Evolutionary conservation across 1,139 yeast genomes (phyloP).

Genomic region (Magnusiomyces magnusii): DNA sequence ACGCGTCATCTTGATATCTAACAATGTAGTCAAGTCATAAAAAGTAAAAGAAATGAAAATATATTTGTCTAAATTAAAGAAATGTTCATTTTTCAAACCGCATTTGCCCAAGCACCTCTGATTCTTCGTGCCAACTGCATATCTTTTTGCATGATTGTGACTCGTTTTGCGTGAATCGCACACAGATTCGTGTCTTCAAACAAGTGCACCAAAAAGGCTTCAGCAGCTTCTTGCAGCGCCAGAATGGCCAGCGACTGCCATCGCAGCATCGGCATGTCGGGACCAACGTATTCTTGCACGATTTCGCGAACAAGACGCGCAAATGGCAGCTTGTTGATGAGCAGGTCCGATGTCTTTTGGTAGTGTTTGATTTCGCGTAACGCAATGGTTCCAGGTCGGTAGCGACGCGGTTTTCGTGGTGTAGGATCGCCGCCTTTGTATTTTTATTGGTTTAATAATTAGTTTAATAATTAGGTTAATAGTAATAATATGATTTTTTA

Average conservation of each 20-base stretch:
- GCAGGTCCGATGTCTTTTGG: slow-evolving; percentile 69
- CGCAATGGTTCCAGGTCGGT: slow-evolving; percentile 68
- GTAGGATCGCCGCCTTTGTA: neutral
- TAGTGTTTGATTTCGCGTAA: slow-evolving; percentile 69
- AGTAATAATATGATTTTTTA: no score
- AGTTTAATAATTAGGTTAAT: no score
- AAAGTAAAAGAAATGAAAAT: slow-evolving; percentile 89
- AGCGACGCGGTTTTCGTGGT: slow-evolving; percentile 40
- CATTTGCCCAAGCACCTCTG: slow-evolving; percentile 55
- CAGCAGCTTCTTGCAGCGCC: slow-evolving; percentile 91
- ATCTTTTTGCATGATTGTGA: slow-evolving; percentile 91
- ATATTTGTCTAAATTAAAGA: slow-evolving; percentile 91
- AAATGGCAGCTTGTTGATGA: slow-evolving; percentile 83
- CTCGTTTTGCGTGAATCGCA: slow-evolving; percentile 90
- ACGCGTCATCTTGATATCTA: no score
- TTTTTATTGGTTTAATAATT: neutral
- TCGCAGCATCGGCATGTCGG: slow-evolving; percentile 50
- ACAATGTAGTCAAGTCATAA: no score
- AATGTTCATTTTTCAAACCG: no score
- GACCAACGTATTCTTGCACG: slow-evolving; percentile 51
- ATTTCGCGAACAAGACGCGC: slow-evolving; percentile 78
- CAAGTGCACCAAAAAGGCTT: slow-evolving; percentile 76
- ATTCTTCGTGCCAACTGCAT: slow-evolving; percentile 86
- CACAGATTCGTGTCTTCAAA: slow-evolving; percentile 86
- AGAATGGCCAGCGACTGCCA: slow-evolving; percentile 88